These are phyloP conservation scores for Xylariaceae sp. DNA, from an alignment of 2,329 filamentous ascomycete species.

Conservation along the genomic window DNA sequence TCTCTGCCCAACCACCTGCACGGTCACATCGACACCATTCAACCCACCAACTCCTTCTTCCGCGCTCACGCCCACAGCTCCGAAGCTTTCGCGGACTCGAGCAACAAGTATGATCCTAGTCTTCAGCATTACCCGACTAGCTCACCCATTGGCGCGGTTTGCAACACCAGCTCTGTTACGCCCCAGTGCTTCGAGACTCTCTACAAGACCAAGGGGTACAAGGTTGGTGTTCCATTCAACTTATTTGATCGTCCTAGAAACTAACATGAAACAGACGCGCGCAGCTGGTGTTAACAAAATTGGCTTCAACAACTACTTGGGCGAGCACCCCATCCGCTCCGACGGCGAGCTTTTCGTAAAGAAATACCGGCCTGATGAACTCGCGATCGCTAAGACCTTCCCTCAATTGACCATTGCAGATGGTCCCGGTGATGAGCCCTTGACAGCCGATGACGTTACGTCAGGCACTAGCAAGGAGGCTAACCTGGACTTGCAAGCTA, in stretches of 20 bases:
- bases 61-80: constrained; percentile 44
- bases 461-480: constrained; percentile 37
- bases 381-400: constrained; percentile 43
- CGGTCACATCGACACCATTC: constrained; percentile 63
- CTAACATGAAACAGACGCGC: constrained; percentile 40
- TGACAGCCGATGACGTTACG: constrained; percentile 37
- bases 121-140: constrained; percentile 40
- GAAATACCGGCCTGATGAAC: constrained; percentile 46
- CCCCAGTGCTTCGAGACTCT: constrained; percentile 60
- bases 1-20: constrained; percentile 64
- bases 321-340: constrained; percentile 55
- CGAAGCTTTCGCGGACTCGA: constrained; percentile 41
- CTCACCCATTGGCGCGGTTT: constrained; percentile 43
- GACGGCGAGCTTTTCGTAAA: constrained; percentile 47
- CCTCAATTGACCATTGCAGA: constrained; percentile 44
- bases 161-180: constrained; percentile 59
- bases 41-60: constrained; percentile 67
- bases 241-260: neutral
- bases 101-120: constrained; percentile 37
- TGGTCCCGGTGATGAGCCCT: constrained; percentile 40
- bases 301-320: constrained; percentile 55
- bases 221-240: constrained; percentile 20
- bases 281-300: constrained; percentile 50
- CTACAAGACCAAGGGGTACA: constrained; percentile 62
- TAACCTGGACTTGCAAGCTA: constrained; percentile 43